phyloP scores from a whole-genome alignment of 306 rosid species.

The Malus sieversii region DNA sequence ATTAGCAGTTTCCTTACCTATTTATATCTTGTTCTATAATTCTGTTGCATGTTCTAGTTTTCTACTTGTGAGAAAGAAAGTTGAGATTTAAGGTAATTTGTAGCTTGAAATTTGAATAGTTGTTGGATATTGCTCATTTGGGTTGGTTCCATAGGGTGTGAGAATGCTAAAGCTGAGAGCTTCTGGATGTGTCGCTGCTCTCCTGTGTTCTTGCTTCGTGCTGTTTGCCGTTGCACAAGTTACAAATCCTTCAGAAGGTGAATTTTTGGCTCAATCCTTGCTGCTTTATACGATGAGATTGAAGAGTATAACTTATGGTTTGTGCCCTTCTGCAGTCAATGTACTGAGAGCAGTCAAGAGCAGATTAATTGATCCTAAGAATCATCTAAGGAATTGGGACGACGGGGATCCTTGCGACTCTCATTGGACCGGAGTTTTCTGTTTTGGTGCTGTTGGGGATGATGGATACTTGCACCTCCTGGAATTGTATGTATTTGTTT shows the following conservation, averaged over 20 bases:
- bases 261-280: background rate
- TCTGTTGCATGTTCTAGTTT: background rate
- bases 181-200: slow-evolving; percentile 35
- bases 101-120: background rate
- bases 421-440: slow-evolving; percentile 68
- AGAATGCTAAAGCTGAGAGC: slow-evolving; percentile 41
- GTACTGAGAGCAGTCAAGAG: slow-evolving; percentile 52
- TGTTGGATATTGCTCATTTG: background rate
- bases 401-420: slow-evolving; percentile 62
- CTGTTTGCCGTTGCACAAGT: slow-evolving; percentile 28
- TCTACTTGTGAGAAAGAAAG: background rate
- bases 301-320: background rate
- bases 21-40: background rate
- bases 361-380: slow-evolving; percentile 51
- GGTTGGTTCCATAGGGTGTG: background rate
- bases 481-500: slow-evolving; percentile 47
- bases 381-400: slow-evolving; percentile 46
- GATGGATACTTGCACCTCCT: slow-evolving; percentile 56
- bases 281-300: background rate
- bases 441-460: slow-evolving; percentile 17
- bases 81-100: background rate
- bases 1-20: background rate
- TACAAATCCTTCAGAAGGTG: slow-evolving; percentile 77
- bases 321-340: slow-evolving; percentile 41
- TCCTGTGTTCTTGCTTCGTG: slow-evolving; percentile 26